A percentile compares a stretch with the other conserved stretches of the same genome.
Evolutionary conservation across 2,329 filamentous ascomycete genomes (phyloP).

Genomic region (Celoporthe dispersa): DNA sequence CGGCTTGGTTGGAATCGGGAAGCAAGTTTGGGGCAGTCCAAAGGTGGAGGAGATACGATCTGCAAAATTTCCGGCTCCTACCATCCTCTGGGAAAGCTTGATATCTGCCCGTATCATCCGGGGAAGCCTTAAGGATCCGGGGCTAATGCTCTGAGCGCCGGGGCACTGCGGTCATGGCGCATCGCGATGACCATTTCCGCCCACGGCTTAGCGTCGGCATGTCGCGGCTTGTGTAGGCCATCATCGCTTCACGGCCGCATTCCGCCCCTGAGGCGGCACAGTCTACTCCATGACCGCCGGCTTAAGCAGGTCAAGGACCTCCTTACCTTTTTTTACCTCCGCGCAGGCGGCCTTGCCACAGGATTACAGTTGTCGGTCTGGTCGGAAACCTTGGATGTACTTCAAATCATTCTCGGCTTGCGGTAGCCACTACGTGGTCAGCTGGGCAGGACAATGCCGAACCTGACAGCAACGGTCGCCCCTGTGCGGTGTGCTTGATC

Average conservation of each 20-base stretch:
- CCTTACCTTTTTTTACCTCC: conserved; percentile 13
- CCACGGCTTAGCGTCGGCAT: conserved; percentile 28
- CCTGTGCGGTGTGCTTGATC: background rate
- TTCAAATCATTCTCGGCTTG: conserved; percentile 24
- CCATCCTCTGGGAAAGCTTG: conserved; percentile 9
- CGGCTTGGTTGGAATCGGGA: conserved; percentile 3
- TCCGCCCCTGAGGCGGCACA: conserved; percentile 17
- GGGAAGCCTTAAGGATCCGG: conserved; percentile 2
- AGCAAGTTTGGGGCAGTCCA: conserved; percentile 2
- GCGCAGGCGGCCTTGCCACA: conserved; percentile 15
- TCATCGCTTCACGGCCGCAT: conserved; percentile 22
- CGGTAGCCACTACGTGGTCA: conserved; percentile 9
- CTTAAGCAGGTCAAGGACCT: conserved; percentile 22
- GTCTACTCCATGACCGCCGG: conserved; percentile 18
- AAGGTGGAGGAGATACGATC: conserved; percentile 5
- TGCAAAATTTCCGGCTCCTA: conserved; percentile 4
- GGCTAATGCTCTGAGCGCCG: conserved; percentile 5
- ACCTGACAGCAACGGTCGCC: background rate
- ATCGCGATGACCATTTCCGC: conserved; percentile 13
- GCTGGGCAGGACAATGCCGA: conserved; percentile 12
- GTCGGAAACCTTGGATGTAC: background rate
- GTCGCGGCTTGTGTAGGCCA: conserved; percentile 22
- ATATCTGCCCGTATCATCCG: conserved; percentile 8
- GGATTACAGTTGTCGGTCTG: background rate
- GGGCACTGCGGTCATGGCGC: conserved; percentile 8